Evolutionary conservation across 768 basidiomycete species (phyloP).

Genomic region (Inosperma sp.): DNA sequence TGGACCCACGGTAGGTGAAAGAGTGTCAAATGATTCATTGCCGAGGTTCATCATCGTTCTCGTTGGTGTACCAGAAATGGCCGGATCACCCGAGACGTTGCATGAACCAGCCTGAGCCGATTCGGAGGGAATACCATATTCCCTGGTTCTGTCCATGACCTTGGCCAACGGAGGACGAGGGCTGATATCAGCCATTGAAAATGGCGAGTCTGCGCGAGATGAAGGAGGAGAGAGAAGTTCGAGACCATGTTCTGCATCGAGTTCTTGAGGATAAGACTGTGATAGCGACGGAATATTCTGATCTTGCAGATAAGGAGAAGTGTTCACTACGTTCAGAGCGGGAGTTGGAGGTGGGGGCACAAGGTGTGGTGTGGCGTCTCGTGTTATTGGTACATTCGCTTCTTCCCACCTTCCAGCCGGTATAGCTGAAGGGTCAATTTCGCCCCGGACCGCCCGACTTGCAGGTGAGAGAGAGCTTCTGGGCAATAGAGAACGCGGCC

Average conservation of each 20-base stretch:
- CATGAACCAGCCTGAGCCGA: no score
- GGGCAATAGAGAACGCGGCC: background rate
- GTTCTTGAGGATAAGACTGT: slow-evolving; percentile 39
- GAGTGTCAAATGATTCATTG: slow-evolving; percentile 7
- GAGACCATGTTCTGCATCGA: slow-evolving; percentile 41
- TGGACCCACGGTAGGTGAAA: slow-evolving; percentile 8
- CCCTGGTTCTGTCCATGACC: background rate
- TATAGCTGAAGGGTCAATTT: no score
- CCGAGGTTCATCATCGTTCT: slow-evolving; percentile 4
- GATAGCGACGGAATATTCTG: slow-evolving; percentile 36
- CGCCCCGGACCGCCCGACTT: no score
- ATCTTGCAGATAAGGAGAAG: slow-evolving; percentile 10
- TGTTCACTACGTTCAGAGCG: slow-evolving; percentile 9
- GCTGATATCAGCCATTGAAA: slow-evolving; percentile 28
- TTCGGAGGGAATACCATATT: no score
- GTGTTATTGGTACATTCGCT: no score
- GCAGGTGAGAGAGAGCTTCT: background rate
- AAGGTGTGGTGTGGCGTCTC: no score
- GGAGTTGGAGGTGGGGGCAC: slow-evolving; percentile 13
- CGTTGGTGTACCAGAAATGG: no score
- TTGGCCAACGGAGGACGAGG: slow-evolving; percentile 13
- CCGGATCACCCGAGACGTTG: no score
- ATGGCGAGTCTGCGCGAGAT: slow-evolving; percentile 39
- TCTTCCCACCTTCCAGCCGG: no score
- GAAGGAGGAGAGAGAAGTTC: slow-evolving; percentile 43